Conservation (phyloP, 2,329 filamentous ascomycete genomes). For the Trichoderma guizhouense region DNA sequence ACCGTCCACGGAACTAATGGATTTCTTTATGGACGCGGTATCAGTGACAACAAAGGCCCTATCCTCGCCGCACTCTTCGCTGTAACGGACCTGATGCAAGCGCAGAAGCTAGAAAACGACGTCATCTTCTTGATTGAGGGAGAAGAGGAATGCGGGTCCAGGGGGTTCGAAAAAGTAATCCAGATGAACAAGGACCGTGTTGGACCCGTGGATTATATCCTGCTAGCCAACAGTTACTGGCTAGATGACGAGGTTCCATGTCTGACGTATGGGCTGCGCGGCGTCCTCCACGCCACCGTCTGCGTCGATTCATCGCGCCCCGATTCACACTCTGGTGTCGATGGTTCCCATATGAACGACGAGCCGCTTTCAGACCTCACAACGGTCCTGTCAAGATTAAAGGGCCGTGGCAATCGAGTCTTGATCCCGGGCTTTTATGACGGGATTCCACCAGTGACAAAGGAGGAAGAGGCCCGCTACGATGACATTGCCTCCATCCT, state of each 20-base stretch:
- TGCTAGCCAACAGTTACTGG: constrained; percentile 98
- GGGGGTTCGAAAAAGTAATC: constrained; percentile 84
- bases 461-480: constrained; percentile 75
- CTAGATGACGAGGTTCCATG: constrained; percentile 94
- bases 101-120: constrained; percentile 80
- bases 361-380: constrained; percentile 92
- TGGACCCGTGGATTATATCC: constrained; percentile 87
- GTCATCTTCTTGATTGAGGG: constrained; percentile 94
- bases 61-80: constrained; percentile 93
- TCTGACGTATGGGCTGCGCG: constrained; percentile 87
- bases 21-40: constrained; percentile 91
- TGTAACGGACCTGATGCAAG: constrained; percentile 80
- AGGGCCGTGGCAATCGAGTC: constrained; percentile 75
- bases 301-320: constrained; percentile 82
- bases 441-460: constrained; percentile 69
- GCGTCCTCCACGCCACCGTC: constrained; percentile 89
- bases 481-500: constrained; percentile 78
- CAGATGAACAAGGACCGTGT: constrained; percentile 77
- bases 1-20: constrained; percentile 85
- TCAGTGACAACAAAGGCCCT: constrained; percentile 96
- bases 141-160: constrained; percentile 91
- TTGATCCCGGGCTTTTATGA: constrained; percentile 89
- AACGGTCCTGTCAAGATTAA: constrained; percentile 74
- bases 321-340: constrained; percentile 94
- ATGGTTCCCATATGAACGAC: constrained; percentile 84